Evolutionary conservation across 352 stramenopile genomes (phyloP), one percentile per base, ranked within the genome.

Genomic region (Discostella stelligera): DNA sequence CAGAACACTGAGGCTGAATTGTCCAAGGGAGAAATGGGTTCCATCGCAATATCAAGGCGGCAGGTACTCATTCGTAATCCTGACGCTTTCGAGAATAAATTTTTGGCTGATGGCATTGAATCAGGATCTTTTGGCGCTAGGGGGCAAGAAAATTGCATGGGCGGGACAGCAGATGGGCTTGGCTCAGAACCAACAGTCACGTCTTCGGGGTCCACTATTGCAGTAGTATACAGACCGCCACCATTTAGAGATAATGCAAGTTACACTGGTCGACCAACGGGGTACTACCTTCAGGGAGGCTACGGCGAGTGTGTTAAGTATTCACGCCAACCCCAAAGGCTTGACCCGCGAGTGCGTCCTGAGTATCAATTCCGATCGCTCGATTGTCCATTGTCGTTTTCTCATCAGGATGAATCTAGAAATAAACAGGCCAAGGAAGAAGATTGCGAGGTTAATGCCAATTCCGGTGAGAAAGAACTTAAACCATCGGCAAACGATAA

Each of bases 31-130:
- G 53, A 81, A 14, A 91, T 27, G 32, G 64, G 74, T 18, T 71
- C 68, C 0, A 88, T 90, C 30, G 74, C 79, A 9, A 49, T 68
- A 16, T 79, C 95, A 21, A 95, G 98, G 23, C 83, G 86, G 18
- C 83, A 80, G 10, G 91, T 96, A 7, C 87, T 98, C 25, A 93
- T 97, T 74, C 96, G 96, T 46, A 98, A 98, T 81, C 95, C 96
- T 10, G 95, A 94, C 55, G 96, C 96, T 9, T 98, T 98, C 88
- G 94, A 98, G 56, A 91, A 95, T 16, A 98, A 98, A 80, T 98
- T 98, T 71, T 55, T 37, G 8, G 16, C 13, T 11, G 16, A 58
- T 14, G 16, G 27, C 50, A 58, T 54, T 8, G 30, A 18, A 20
- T 8, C 0, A 44, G 39, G 39, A 13, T 14, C 21, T 7, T 23